Evolutionary conservation across 768 basidiomycete species (phyloP).

Genomic region (Hebeloma cylindrosporum): DNA sequence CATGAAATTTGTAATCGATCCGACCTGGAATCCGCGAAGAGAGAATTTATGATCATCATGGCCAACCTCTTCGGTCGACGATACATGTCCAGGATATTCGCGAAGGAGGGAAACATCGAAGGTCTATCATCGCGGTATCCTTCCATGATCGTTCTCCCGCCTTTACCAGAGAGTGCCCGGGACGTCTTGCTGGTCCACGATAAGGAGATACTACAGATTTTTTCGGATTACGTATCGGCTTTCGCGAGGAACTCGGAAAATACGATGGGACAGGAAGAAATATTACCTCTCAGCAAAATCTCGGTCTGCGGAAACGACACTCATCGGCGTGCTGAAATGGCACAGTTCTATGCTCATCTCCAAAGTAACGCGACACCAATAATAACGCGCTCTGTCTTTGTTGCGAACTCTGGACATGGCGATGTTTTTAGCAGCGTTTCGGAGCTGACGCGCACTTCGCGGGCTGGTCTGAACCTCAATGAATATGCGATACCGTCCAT

Average conservation of each 20-base stretch:
- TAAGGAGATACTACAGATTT: constrained; percentile 49
- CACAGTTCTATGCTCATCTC: constrained; percentile 38
- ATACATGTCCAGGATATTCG: constrained; percentile 47
- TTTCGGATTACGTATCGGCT: constrained; percentile 51
- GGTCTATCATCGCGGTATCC: constrained; percentile 46
- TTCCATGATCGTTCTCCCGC: constrained; percentile 57
- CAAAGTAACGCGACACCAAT: constrained; percentile 36
- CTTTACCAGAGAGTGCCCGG: constrained; percentile 39
- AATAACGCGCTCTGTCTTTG: constrained; percentile 57
- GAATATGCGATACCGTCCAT: constrained; percentile 62
- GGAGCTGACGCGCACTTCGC: constrained; percentile 52
- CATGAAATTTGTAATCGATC: constrained; percentile 56
- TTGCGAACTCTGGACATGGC: constrained; percentile 65
- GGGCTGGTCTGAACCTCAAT: constrained; percentile 55
- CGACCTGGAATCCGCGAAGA: constrained; percentile 41
- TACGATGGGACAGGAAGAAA: constrained; percentile 41
- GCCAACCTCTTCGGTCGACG: constrained; percentile 66
- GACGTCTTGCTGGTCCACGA: constrained; percentile 47
- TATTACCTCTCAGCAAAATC: constrained; percentile 48
- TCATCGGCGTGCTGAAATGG: too few relatives aligned
- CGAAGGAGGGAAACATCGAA: constrained; percentile 35
- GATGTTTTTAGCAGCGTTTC: constrained; percentile 51
- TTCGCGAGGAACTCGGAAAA: constrained; percentile 42
- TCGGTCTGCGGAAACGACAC: constrained; percentile 19
- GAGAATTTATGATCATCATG: constrained; percentile 53